Evolutionary conservation across 805 yeast species (phyloP), one percentile per base, ranked within the genome.

Genomic region (Teunomyces barrocoloradensis): DNA sequence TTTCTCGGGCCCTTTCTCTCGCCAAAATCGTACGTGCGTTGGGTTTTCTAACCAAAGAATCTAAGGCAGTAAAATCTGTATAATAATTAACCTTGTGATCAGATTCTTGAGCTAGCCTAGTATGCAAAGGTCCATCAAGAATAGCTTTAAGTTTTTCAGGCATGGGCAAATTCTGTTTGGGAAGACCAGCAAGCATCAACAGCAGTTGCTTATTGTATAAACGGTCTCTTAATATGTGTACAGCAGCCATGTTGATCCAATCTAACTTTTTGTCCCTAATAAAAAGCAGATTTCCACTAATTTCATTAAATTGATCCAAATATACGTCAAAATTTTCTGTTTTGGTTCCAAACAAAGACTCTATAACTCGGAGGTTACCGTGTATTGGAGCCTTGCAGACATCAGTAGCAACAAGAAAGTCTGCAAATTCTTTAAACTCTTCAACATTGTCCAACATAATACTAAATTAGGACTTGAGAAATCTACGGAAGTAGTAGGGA

Each of bases 11-110:
- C 41, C 76, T 65, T 37, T 75, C 72, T 27, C 66, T 65, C 2
- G 73, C 64, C 23, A 82, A 61, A 3, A 51, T 53, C 15, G 63
- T 64, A n/a, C 68, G 66, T 1, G 82, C 71, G 1, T 77, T 65
- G 13, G 69, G 64, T 34, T 61, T 61, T n/a, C 55, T 47, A 3
- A 51, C 25, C 6, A 48, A 18, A 6, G 42, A 21, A 17, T 48
- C 43, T 6, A 51, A 11, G 4, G 41, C 17, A 6, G 38, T 27
- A 13, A 35, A 44, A 34, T 46, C 44, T 13, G 36, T 13, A 11
- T 47, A 35, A 17, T 42, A 43, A 12, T 23, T 37, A 13, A 6
- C 17, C 10, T 20, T 20, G 9, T 37, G 18, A 18, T 37, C 28
- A 21, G 25, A 37, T 13, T 10, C 17, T 23, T 37, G 40, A 3